Evolutionary conservation across 75 land plant species (phyloP), one percentile per base, ranked within the genome.

Genomic region (Picea glauca): DNA sequence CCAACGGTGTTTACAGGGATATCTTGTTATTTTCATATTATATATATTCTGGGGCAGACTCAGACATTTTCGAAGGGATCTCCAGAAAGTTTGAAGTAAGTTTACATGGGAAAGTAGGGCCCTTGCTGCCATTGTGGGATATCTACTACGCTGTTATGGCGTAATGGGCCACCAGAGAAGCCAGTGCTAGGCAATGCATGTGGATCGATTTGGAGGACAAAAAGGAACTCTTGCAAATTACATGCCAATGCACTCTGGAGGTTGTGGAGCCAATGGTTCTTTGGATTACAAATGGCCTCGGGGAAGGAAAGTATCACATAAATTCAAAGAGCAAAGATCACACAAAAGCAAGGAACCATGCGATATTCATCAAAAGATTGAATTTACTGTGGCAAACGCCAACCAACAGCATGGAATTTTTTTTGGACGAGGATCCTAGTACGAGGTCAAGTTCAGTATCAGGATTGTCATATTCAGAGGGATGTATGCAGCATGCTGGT

Each of bases 81-180:
- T 40, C 43, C 15, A 74, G 58, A 5, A 56, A 50, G 50, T 74
- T 74, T 74, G 58, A 26, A 74, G 78, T 67, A 60, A 77, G 66
- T 43, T 62, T 57, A 79, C 57, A 95, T 96, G 99, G 99, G 94
- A 77, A 96, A 96, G 89, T 94, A 96, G 75, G 99, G 99, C 64
- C 99, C 99, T 81, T 96, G 99, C 92, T 90, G 83, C 86, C 99
- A 96, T 83, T 96, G 99, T 92, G 96, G 96, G 66, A 95, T 96
- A 82, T 87, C 99, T 72, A 96, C 82, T 75, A 88, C 89, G 35
- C 89, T 88, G 38, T 70, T 85, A 40, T 88, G 89, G 89, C 81
- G 89, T 58, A 88, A 88, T 77, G 89, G 89, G 13, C 89, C 89
- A 68, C 88, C 89, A 17, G 88, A 88, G 43, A 88, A 88, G 79